A percentile compares a stretch with the other conserved stretches of the same genome.
phyloP scores from a whole-genome alignment of 1,284 basidiomycete genomes.

The Trichosporon sp. region DNA sequence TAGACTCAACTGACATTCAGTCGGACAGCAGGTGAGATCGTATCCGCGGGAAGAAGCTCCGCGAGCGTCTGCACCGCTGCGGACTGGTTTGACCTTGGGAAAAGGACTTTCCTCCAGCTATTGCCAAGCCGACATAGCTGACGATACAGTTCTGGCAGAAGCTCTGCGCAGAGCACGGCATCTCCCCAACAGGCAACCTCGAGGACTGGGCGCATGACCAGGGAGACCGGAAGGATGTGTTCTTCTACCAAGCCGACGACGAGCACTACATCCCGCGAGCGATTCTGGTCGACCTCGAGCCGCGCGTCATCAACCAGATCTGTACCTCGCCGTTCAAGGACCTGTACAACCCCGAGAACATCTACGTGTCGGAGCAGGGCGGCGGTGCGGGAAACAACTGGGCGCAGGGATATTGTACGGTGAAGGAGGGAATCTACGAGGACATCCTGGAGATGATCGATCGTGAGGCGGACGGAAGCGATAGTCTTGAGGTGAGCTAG shows the following conservation, averaged over 20 bases:
- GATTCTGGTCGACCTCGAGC: slow-evolving; percentile 96
- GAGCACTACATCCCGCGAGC: slow-evolving; percentile 98
- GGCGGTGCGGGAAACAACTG: slow-evolving; percentile 99
- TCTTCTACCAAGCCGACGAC: slow-evolving; percentile 99
- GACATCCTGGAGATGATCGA: slow-evolving; percentile 99
- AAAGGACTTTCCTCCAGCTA: not conserved
- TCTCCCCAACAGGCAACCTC: slow-evolving; percentile 86
- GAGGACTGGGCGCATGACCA: slow-evolving; percentile 89
- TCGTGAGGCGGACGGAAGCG: slow-evolving; percentile 96
- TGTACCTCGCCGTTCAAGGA: slow-evolving; percentile 87
- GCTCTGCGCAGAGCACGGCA: slow-evolving; percentile 93
- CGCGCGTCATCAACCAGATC: slow-evolving; percentile 97
- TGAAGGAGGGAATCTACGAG: slow-evolving; percentile 90
- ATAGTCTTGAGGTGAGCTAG: slow-evolving; percentile 82
- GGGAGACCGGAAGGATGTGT: slow-evolving; percentile 96
- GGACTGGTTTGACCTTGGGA: too few relatives aligned
- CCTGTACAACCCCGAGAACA: slow-evolving; percentile 98
- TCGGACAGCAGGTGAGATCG: slow-evolving; percentile 32
- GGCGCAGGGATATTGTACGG: slow-evolving; percentile 83
- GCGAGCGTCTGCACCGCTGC: too few relatives aligned
- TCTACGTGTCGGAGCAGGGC: slow-evolving; percentile 91
- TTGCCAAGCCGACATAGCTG: not conserved
- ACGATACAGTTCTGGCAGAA: slow-evolving; percentile 80
- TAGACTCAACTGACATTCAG: slow-evolving; percentile 23
- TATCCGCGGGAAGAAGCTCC: too few relatives aligned